Conservation (phyloP, 192 early-diverging fungal species). For the Coemansia sp. region DNA sequence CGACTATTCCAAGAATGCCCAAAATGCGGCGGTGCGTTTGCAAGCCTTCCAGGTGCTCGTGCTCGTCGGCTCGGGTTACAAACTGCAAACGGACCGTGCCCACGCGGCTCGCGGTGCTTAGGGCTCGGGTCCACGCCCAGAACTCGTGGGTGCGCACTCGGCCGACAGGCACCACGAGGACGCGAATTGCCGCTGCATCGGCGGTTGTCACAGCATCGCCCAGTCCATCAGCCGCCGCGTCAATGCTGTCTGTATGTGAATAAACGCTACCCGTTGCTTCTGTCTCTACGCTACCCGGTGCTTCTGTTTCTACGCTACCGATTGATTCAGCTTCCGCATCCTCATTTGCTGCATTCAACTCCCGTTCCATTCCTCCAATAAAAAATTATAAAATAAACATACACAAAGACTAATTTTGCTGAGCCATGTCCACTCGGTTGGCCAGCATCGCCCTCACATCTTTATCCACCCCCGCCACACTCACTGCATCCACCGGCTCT, state of each 20-base stretch:
- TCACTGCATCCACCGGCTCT: too few species aligned
- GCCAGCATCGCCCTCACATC: too few species aligned
- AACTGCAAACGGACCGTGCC: conserved; percentile 37
- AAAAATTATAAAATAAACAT: too few species aligned
- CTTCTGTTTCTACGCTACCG: not conserved
- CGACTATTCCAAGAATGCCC: conserved; percentile 48
- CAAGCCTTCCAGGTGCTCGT: conserved; percentile 52
- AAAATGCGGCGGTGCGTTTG: conserved; percentile 53
- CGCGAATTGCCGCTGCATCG: conserved; percentile 49
- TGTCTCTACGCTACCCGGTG: not conserved
- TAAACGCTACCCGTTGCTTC: not conserved
- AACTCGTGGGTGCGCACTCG: conserved; percentile 25
- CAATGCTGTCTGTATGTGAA: not conserved
- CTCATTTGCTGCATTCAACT: too few species aligned
- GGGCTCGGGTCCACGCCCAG: conserved; percentile 26
- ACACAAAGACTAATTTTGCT: too few species aligned
- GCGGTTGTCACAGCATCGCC: conserved; percentile 39
- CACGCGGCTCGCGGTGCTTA: conserved; percentile 15
- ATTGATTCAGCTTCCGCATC: too few species aligned
- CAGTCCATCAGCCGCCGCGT: not conserved
- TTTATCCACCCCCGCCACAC: too few species aligned
- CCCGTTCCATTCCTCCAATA: too few species aligned
- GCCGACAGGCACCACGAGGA: conserved; percentile 49
- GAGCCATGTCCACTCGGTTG: too few species aligned
- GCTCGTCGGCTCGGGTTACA: conserved; percentile 17